Evolutionary conservation across 106 monocot genomes (phyloP).

Genomic region (Triglochin maritima): DNA sequence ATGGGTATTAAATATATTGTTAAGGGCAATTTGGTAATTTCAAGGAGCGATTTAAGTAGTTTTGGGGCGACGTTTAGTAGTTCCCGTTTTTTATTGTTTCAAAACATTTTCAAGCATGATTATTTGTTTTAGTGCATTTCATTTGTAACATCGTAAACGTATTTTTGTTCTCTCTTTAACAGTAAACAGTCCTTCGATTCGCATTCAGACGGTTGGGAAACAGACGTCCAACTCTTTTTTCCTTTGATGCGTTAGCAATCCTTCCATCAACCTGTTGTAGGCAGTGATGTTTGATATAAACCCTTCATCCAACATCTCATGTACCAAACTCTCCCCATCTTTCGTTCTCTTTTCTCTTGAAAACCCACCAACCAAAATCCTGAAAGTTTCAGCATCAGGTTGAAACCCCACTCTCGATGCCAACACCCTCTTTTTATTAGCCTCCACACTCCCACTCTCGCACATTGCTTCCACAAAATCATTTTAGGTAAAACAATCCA

Average conservation of each 20-base stretch:
- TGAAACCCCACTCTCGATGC: slow-evolving; percentile 37
- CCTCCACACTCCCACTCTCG: slow-evolving; percentile 33
- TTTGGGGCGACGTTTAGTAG: too few relatives aligned
- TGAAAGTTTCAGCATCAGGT: slow-evolving; percentile 39
- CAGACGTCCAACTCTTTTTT: too few relatives aligned
- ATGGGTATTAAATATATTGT: too few relatives aligned
- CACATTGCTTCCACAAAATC: slow-evolving; percentile 57
- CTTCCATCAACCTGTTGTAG: slow-evolving; percentile 59
- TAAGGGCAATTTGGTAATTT: too few relatives aligned
- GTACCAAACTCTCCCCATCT: slow-evolving; percentile 57
- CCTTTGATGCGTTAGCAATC: slow-evolving; percentile 3
- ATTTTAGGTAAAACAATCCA: slow-evolving; percentile 60
- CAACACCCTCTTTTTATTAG: slow-evolving; percentile 34
- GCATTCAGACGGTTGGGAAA: too few relatives aligned
- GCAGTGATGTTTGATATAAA: slow-evolving; percentile 61
- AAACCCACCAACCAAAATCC: slow-evolving; percentile 51
- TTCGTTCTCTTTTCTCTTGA: slow-evolving; percentile 55
- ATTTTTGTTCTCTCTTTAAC: too few relatives aligned
- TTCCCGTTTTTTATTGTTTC: too few relatives aligned
- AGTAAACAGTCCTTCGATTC: too few relatives aligned
- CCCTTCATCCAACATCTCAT: slow-evolving; percentile 80
- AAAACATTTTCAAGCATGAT: too few relatives aligned
- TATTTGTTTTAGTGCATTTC: too few relatives aligned
- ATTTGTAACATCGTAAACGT: too few relatives aligned
- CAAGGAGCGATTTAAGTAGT: too few relatives aligned